These are phyloP conservation scores for Pythium volutum DNA, from an alignment of 352 stramenopile genomes.

Conservation along the genomic window DNA sequence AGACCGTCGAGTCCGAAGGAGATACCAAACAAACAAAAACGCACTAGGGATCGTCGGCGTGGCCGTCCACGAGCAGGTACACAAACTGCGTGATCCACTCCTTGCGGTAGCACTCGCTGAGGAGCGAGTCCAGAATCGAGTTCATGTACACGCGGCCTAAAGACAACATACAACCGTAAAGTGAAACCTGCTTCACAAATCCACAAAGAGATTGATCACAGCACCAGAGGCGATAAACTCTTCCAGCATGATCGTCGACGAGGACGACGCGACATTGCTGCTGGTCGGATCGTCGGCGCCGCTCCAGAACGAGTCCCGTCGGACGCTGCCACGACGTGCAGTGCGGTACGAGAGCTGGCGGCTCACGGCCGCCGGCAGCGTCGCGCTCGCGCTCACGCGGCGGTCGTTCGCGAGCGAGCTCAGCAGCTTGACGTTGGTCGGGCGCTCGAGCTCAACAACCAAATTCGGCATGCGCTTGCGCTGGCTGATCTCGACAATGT, in stretches of 20 bases:
- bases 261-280: slow-evolving; percentile 27
- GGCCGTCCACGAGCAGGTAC: slow-evolving; percentile 60
- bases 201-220: too few species aligned
- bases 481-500: slow-evolving; percentile 80
- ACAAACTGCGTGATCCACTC: slow-evolving; percentile 71
- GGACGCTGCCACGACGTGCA: slow-evolving; percentile 31
- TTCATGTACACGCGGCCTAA: slow-evolving; percentile 71
- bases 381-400: slow-evolving; percentile 34
- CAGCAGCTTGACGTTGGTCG: slow-evolving; percentile 77
- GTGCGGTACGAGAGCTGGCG: slow-evolving; percentile 46
- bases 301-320: slow-evolving; percentile 43
- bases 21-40: neutral
- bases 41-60: slow-evolving; percentile 53
- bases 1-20: neutral
- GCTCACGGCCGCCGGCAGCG: slow-evolving; percentile 34
- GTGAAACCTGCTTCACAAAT: too few species aligned
- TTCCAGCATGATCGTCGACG: slow-evolving; percentile 51
- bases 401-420: slow-evolving; percentile 66
- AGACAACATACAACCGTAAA: neutral
- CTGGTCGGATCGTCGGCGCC: slow-evolving; percentile 35
- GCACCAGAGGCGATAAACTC: slow-evolving; percentile 73
- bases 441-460: slow-evolving; percentile 66
- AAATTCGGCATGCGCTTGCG: slow-evolving; percentile 63
- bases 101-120: slow-evolving; percentile 81
- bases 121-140: slow-evolving; percentile 63